A percentile compares a stretch with the other conserved stretches of the same genome.
These are phyloP conservation scores for Kokia cookei DNA, from an alignment of 441 rosid species.

Conservation along the genomic window DNA sequence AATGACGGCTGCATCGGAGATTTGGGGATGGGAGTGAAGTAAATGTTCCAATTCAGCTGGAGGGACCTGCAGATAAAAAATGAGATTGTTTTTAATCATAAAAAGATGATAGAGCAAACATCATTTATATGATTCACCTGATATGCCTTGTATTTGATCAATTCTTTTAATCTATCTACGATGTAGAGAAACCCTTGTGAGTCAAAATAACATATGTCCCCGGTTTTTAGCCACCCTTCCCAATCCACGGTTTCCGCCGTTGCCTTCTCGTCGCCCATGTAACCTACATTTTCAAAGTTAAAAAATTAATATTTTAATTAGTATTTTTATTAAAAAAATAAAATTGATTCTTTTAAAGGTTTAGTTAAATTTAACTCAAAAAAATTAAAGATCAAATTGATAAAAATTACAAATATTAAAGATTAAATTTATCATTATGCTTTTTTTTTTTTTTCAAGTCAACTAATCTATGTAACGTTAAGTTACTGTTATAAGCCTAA, in stretches of 20 bases:
- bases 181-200: slow-evolving; percentile 57
- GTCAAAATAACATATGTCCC: slow-evolving; percentile 83
- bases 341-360: no score
- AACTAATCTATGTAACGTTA: no score
- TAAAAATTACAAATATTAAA: no score
- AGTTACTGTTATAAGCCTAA: no score
- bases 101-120: not conserved
- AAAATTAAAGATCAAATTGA: no score
- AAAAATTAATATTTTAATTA: no score
- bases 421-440: no score
- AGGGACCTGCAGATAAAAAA: slow-evolving; percentile 45
- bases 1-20: slow-evolving; percentile 84
- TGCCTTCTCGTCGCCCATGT: slow-evolving; percentile 72
- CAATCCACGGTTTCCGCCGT: slow-evolving; percentile 65
- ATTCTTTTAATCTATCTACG: slow-evolving; percentile 81
- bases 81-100: not conserved
- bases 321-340: no score
- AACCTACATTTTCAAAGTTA: slow-evolving; percentile 32
- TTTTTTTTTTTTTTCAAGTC: no score
- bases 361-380: no score
- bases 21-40: slow-evolving; percentile 68
- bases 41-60: slow-evolving; percentile 83
- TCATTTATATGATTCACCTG: slow-evolving; percentile 43
- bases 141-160: slow-evolving; percentile 85
- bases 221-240: slow-evolving; percentile 94